Base-by-base conservation (phyloP, 805 yeast genomes). In the Metschnikowia matae region DNA sequence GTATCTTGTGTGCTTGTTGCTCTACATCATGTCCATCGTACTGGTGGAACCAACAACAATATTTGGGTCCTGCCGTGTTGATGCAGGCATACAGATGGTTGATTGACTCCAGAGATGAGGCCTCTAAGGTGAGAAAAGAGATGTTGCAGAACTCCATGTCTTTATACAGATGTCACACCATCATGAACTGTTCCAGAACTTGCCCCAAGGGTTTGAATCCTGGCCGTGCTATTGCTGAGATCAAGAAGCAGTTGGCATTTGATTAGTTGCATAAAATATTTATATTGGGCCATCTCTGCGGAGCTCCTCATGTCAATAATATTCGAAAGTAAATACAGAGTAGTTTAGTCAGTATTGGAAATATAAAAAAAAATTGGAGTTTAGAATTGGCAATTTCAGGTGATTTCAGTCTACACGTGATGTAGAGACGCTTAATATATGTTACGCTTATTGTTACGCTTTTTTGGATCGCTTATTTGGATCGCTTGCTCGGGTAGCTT, bases 1-100 rank as follows among this genome's bases (percentile, higher is more conserved):
- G 99, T 79, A 92, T 92, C 64, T 78, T 92, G 67, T 92, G 99
- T 78, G 99, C 99, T 10, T 91, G 99, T 76, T 92, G 99, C 74
- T 91, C 97, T 34, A 94, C 99, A 47, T 85, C 98, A 17, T 94
- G 99, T 78, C 99, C 99, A 48, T 91, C 98, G 3, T 94, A 94
- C 81, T 94, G 99, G 99, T 94, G 99, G 99, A 94, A 94, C 77
- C 96, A 89, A 77, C 96, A 91, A 74, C 96, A 94, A 78, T 94
- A 94, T 75, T 78, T 94, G 62, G 99, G 99, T 51, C 99, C 99
- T 23, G 99, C 99, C 31, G 98, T 94, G 49, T 81, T 94, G 71
- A 88, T 94, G 97, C 99, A 94, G 80, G 97, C 98, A 49, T 94
- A 84, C 81, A 86, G 99, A 79, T 94, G 99, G 99, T 84, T 94